Conservation (phyloP, 768 basidiomycete species). For the Rhizopogon sp. region DNA sequence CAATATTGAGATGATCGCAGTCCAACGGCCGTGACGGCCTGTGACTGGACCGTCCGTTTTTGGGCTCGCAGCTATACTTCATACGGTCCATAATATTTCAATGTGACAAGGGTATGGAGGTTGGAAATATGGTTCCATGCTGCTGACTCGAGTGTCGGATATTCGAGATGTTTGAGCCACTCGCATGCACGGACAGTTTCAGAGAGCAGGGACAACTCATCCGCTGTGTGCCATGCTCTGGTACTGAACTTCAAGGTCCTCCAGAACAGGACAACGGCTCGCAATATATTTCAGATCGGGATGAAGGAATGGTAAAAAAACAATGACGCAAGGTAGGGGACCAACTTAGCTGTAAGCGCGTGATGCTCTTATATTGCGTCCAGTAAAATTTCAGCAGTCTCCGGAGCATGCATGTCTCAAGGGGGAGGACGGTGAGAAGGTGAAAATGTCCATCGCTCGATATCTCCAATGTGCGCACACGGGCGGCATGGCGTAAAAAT, state of each 20-base stretch:
- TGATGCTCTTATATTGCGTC: neutral
- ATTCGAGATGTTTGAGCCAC: neutral
- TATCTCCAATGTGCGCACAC: neutral
- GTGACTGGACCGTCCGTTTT: too few relatives aligned
- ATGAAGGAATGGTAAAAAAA: neutral
- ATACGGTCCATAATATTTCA: neutral
- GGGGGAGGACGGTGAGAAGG: neutral
- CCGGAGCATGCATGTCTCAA: neutral
- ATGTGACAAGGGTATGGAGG: neutral
- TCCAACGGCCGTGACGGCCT: too few relatives aligned
- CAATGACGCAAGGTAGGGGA: neutral
- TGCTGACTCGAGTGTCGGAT: neutral
- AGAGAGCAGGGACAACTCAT: neutral
- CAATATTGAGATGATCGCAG: neutral
- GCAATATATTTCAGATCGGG: neutral
- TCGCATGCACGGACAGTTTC: neutral
- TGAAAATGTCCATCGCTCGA: neutral
- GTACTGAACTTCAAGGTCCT: neutral
- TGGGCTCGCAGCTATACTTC: too few relatives aligned
- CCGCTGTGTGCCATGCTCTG: neutral
- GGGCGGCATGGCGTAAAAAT: neutral
- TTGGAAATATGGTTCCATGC: neutral
- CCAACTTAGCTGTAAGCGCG: neutral
- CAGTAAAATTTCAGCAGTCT: neutral
- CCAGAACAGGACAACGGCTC: neutral